Evolutionary conservation across 1,139 yeast genomes (phyloP).

Genomic region (Taphrina betulina): DNA sequence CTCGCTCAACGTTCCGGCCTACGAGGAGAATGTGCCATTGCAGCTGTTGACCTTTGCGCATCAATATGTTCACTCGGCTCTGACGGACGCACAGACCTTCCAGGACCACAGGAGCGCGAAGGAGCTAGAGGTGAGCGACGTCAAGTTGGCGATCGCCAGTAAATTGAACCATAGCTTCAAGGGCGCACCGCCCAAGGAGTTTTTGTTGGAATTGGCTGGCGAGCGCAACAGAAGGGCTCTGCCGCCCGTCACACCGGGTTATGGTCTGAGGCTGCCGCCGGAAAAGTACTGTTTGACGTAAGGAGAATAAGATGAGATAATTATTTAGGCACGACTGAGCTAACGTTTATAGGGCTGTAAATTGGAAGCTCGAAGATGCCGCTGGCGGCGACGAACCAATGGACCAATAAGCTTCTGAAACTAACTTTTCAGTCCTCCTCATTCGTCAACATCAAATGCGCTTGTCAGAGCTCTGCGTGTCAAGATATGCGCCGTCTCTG

Average conservation of each 20-base stretch:
- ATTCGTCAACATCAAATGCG: constrained; percentile 4
- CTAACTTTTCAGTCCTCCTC: not conserved
- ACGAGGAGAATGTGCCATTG: constrained; percentile 91
- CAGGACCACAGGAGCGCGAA: not conserved
- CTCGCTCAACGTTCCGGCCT: constrained; percentile 85
- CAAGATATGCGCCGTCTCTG: no score
- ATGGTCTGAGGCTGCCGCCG: constrained; percentile 94
- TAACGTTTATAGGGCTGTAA: constrained; percentile 4
- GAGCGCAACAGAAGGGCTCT: constrained; percentile 86
- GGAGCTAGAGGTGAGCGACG: constrained; percentile 62
- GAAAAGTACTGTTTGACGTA: constrained; percentile 78
- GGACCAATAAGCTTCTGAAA: not conserved
- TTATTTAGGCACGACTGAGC: no score
- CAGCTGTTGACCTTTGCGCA: constrained; percentile 97
- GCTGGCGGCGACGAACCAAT: no score
- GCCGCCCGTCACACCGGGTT: constrained; percentile 87
- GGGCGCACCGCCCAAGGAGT: constrained; percentile 92
- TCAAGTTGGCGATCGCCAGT: constrained; percentile 88
- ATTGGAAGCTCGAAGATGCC: constrained; percentile 20
- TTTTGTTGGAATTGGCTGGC: constrained; percentile 82
- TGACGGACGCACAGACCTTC: constrained; percentile 20
- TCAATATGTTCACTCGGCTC: constrained; percentile 36
- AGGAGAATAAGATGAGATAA: not conserved
- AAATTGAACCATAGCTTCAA: constrained; percentile 91
- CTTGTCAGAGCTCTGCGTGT: no score